A percentile compares a stretch with the other conserved stretches of the same genome.
Conservation (phyloP, 2,329 filamentous ascomycete species). For the Microdochium bolleyi region DNA sequence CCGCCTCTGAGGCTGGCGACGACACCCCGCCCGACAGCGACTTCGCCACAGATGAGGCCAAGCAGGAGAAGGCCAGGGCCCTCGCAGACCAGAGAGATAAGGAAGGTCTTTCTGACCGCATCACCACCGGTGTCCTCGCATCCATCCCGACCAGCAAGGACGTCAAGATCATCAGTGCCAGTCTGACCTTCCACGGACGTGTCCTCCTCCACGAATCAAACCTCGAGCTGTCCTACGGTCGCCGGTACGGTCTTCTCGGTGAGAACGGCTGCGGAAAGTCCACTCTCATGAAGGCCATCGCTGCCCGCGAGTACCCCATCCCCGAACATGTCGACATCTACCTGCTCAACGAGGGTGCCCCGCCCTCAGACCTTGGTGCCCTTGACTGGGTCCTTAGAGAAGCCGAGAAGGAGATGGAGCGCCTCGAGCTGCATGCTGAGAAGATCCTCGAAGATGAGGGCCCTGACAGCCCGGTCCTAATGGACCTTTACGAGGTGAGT, state of each 20-base stretch:
- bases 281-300: conserved; percentile 93
- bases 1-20: conserved; percentile 64
- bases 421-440: conserved; percentile 83
- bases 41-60: conserved; percentile 62
- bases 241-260: conserved; percentile 88
- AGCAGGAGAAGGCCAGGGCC: conserved; percentile 76
- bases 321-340: conserved; percentile 98
- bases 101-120: conserved; percentile 90
- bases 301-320: conserved; percentile 88
- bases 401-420: conserved; percentile 85
- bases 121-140: conserved; percentile 92
- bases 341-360: conserved; percentile 93
- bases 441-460: conserved; percentile 86
- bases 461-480: conserved; percentile 80
- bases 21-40: conserved; percentile 54
- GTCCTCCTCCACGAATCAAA: conserved; percentile 92
- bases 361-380: conserved; percentile 79
- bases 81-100: conserved; percentile 91
- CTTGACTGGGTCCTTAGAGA: conserved; percentile 96
- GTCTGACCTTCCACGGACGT: conserved; percentile 94
- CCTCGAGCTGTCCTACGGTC: conserved; percentile 85
- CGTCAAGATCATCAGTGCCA: conserved; percentile 92
- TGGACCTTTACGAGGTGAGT: conserved; percentile 92
- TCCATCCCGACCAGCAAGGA: conserved; percentile 82
- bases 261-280: conserved; percentile 99